These are phyloP conservation scores for Colletotrichum siamense DNA, from an alignment of 2,329 filamentous ascomycete species.

Conservation along the genomic window DNA sequence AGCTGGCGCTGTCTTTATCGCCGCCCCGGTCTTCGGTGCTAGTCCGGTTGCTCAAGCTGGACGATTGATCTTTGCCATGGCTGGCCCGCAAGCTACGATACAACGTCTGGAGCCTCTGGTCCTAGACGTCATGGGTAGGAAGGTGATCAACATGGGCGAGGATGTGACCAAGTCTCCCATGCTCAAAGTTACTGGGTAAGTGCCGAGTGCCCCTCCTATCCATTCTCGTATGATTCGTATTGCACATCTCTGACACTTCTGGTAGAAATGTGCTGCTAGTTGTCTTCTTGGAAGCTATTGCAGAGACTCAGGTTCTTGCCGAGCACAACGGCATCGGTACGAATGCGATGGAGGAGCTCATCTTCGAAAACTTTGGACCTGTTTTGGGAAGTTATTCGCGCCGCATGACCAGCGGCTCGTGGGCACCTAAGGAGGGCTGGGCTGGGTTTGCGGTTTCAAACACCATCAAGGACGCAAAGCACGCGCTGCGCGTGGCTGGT, in stretches of 20 bases:
- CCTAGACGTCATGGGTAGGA: conserved; percentile 45
- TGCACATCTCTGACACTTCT: neutral
- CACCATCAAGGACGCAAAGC: conserved; percentile 57
- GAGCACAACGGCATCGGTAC: conserved; percentile 47
- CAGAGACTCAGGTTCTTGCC: conserved; percentile 55
- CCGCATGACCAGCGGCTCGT: conserved; percentile 42
- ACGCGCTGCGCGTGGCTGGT: conserved; percentile 49
- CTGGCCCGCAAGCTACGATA: conserved; percentile 42
- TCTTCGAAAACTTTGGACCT: conserved; percentile 44
- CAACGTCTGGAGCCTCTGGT: conserved; percentile 42
- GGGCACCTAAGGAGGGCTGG: conserved; percentile 35
- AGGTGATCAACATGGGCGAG: conserved; percentile 46
- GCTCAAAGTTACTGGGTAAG: conserved; percentile 52
- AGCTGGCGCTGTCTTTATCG: conserved; percentile 42
- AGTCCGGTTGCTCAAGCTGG: conserved; percentile 51
- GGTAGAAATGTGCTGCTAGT: conserved; percentile 52
- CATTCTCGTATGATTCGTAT: neutral
- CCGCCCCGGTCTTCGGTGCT: conserved; percentile 55
- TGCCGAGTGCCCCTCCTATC: neutral
- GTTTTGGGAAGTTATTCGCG: conserved; percentile 41
- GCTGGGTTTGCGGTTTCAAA: conserved; percentile 54
- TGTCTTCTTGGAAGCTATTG: conserved; percentile 51
- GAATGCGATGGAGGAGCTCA: conserved; percentile 45
- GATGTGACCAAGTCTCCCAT: conserved; percentile 48
- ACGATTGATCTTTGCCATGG: conserved; percentile 49